Percentiles rank a stretch among this genome's conserved stretches.
Evolutionary conservation across 805 yeast genomes (phyloP).

Genomic region (Torulaspora quercuum): DNA sequence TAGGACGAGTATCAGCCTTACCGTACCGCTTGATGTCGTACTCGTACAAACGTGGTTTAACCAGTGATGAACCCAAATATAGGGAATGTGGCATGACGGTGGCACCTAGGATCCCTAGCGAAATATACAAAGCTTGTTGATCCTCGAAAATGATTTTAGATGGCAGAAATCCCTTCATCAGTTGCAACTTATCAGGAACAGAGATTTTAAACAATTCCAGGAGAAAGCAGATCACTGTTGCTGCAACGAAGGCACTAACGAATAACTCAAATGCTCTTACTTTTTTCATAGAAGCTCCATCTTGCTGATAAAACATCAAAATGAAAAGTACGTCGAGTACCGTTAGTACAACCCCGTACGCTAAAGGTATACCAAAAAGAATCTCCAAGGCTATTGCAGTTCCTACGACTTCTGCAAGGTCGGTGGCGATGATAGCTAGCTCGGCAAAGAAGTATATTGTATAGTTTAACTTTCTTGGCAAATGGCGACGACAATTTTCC

Average conservation of each 20-base stretch:
- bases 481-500: constrained; percentile 73
- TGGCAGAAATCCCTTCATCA: constrained; percentile 71
- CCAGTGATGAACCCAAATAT: constrained; percentile 81
- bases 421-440: constrained; percentile 86
- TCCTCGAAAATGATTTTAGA: constrained; percentile 54
- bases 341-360: constrained; percentile 73
- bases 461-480: constrained; percentile 59
- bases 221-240: constrained; percentile 74
- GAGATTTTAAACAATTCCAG: constrained; percentile 60
- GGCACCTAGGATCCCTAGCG: constrained; percentile 86
- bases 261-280: constrained; percentile 75
- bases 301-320: constrained; percentile 71
- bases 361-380: constrained; percentile 66
- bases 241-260: constrained; percentile 65
- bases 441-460: constrained; percentile 70
- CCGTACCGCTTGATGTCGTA: constrained; percentile 60
- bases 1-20: constrained; percentile 56
- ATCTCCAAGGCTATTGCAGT: constrained; percentile 84
- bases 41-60: constrained; percentile 77
- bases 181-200: constrained; percentile 49
- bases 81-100: constrained; percentile 94
- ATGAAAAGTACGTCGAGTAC: constrained; percentile 78
- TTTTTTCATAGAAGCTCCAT: constrained; percentile 68
- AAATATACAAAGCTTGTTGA: constrained; percentile 66
- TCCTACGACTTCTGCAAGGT: constrained; percentile 91